Base-by-base conservation (phyloP, 2,329 filamentous ascomycete genomes). In the Keithomyces neogunnii region DNA sequence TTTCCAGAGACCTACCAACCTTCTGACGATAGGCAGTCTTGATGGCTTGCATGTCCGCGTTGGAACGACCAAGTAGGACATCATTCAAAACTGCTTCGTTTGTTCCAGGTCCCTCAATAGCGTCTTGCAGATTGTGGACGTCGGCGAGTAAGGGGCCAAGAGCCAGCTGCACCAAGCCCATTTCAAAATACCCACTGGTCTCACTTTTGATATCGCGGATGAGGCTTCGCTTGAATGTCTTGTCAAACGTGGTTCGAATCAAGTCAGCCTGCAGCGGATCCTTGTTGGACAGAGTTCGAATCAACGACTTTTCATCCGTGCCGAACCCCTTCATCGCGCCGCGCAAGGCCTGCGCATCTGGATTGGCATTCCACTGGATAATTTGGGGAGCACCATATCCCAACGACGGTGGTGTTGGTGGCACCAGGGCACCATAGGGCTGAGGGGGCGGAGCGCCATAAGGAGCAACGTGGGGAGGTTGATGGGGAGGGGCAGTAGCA, bases 241-340 rank as follows among this genome's bases (percentile, higher is more conserved):
- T 71, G 47, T 82, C 72, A 71, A 86, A 97, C 3, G 85, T 77
- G 6, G 76, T 66, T 51, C 84, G 81, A 48, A 95, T 74, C 7
- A 80, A 74, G 46, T 84, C 80, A 55, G 93, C 78, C 65, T 95
- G 88, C 4, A 90, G 73, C 1, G 91, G 86, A 56, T 95, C 88
- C 56, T 90, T 85, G 58, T 76, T 80, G 3, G 85, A 72, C 7
- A 97, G 73, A 3, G 85, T 72, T 2, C 74, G 72, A 56, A 95
- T 91, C 13, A 97, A 72, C 0, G 78, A 68, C 61, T 83, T 85
- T 66, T 96, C 91, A 61, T 97, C 83, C 0, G 91, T 96, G 35
- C 91, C 92, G 55, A 96, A 88, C 0, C 90, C 90, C 68, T 95
- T 96, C 89, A 96, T 96, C 2, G 92, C 89, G 59, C 79, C 79